Base-by-base conservation (phyloP, 371 early-diverging fungal genomes). In the Smittium mucronatum region DNA sequence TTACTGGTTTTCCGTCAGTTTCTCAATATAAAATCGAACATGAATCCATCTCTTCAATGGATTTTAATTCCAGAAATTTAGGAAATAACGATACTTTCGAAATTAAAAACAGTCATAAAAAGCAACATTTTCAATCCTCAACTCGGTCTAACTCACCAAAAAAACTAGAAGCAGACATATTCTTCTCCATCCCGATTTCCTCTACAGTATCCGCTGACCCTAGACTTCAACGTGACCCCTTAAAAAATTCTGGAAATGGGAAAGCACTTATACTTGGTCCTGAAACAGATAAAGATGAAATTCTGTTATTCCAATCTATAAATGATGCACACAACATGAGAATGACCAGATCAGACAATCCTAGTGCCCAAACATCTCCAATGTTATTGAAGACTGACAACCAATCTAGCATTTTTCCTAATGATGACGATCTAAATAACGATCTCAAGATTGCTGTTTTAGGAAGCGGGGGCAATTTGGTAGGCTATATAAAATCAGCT, bases 391-490 rank as follows among this genome's bases (percentile, higher is more conserved):
- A n/a, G n/a, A 28, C n/a, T 32, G 11, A 34, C 34, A 33, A 5
- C 65, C n/a, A 34, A 32, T 31, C 25, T 28, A 25, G 34, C n/a
- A 2, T n/a, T n/a, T 65, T 65, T 34, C n/a, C n/a, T 32, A n/a
- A 5, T 34, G 5, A 5, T 31, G n/a, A 61, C 63, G 30, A 28
- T 33, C 17, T 32, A 8, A 2, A 2, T 26, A 8, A 15, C 26
- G 36, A 36, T 36, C 34, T 34, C 1, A 32, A 65, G n/a, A 65
- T 31, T n/a, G 65, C 65, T 5, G 34, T 65, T 31, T 15, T 65
- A 34, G 65, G 65, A 21, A 65, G 65, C 34, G n/a, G 36, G 5
- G 65, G 65, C 2, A 34, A 34, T n/a, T n/a, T 65, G 34, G 65
- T 65, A 2, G 65, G 65, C 5, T 65, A 34, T n/a, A 33, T 65